Conservation (phyloP, 176 grass and related monocot genomes). For the Pontederia paniculata region DNA sequence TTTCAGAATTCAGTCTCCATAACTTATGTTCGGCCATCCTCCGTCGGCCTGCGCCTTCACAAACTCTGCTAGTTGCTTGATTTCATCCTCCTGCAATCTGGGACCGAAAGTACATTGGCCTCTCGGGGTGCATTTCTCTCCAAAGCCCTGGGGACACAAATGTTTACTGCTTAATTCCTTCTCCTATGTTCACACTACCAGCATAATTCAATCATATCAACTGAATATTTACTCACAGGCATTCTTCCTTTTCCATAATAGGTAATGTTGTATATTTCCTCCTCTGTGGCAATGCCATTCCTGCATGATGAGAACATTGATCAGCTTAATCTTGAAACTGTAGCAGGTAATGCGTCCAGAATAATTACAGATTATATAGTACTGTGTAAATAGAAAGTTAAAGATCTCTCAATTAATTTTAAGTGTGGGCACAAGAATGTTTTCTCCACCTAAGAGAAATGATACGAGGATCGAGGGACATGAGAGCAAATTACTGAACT, state of each 20-base stretch:
- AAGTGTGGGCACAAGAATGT: too few species aligned
- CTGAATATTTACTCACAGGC: conserved; percentile 35
- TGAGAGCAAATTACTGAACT: too few species aligned
- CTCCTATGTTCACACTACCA: background rate
- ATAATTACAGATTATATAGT: too few species aligned
- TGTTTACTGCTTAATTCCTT: too few species aligned
- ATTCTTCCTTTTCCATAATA: conserved; percentile 89
- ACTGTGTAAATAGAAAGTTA: too few species aligned
- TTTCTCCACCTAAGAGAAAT: too few species aligned
- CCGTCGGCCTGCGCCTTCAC: conserved; percentile 65
- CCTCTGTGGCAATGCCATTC: conserved; percentile 67
- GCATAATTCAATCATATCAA: background rate
- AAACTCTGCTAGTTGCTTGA: conserved; percentile 61
- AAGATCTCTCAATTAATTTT: too few species aligned
- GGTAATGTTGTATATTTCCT: conserved; percentile 69
- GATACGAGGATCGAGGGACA: too few species aligned
- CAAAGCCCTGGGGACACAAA: conserved; percentile 44
- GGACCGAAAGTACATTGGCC: conserved; percentile 81
- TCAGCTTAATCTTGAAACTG: too few species aligned
- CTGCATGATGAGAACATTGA: conserved; percentile 25
- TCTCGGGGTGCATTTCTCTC: conserved; percentile 64
- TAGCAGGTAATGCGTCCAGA: background rate
- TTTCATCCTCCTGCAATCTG: conserved; percentile 58
- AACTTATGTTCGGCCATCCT: conserved; percentile 65
- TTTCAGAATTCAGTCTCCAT: conserved; percentile 25